These are phyloP conservation scores for Aspergillus oerlinghausenensis DNA, from an alignment of 2,329 filamentous ascomycete species.

Conservation along the genomic window DNA sequence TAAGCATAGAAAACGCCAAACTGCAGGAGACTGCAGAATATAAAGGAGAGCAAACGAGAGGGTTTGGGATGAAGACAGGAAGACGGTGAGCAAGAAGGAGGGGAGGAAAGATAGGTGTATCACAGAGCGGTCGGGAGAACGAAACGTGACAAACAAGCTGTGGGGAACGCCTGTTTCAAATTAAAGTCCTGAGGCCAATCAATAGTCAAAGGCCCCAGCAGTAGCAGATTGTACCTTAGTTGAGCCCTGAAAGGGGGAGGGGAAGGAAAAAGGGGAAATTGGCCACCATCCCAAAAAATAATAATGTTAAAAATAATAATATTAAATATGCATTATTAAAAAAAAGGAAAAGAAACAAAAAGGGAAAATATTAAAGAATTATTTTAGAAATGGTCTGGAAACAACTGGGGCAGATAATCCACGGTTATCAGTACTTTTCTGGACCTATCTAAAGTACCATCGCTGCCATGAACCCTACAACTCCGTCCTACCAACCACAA, in stretches of 20 bases:
- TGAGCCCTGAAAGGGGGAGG: conserved; percentile 16
- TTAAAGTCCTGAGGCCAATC: conserved; percentile 20
- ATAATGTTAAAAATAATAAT: not conserved
- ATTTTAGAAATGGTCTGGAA: not conserved
- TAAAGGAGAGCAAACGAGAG: conserved; percentile 15
- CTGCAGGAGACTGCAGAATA: conserved; percentile 29
- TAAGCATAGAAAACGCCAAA: conserved; percentile 37
- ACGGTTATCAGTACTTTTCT: not conserved
- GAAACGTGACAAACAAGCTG: conserved; percentile 21
- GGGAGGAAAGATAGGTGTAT: conserved; percentile 21
- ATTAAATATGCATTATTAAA: not conserved
- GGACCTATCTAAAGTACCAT: not conserved
- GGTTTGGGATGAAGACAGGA: conserved; percentile 17
- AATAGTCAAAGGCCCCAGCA: not conserved
- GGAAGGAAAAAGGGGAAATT: not conserved
- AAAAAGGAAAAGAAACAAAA: not conserved
- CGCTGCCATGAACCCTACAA: too few relatives aligned
- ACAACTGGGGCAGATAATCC: not conserved
- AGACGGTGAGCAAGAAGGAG: conserved; percentile 17
- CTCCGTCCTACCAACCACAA: too few relatives aligned
- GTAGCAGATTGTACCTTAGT: not conserved
- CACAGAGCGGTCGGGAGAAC: conserved; percentile 15
- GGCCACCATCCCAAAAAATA: not conserved
- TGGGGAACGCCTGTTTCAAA: conserved; percentile 34
- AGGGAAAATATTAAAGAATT: not conserved